A percentile compares a stretch with the other conserved stretches of the same genome.
Conservation (phyloP, 2,329 filamentous ascomycete species). For the Dactylellina drechsleri region DNA sequence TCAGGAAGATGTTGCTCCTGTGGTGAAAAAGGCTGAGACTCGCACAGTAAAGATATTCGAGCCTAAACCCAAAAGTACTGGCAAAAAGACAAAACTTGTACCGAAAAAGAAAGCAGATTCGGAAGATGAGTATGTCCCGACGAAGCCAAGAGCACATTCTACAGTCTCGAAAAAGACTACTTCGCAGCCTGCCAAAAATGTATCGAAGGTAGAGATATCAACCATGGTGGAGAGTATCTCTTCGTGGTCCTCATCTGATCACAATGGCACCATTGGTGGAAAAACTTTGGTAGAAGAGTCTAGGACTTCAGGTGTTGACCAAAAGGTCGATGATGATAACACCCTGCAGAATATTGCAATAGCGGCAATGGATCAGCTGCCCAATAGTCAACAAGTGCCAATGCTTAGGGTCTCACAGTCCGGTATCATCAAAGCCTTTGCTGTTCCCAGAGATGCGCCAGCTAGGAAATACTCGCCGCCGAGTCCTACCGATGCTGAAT, state of each 20-base stretch:
- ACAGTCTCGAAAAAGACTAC: not conserved
- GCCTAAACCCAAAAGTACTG: not conserved
- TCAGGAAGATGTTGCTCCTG: constrained; percentile 3
- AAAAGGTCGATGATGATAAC: not conserved
- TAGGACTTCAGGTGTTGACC: too few species aligned
- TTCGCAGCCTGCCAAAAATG: too few species aligned
- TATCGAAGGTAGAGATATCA: not conserved
- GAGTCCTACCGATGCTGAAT: constrained; percentile 1
- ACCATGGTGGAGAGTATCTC: not conserved
- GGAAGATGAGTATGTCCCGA: constrained; percentile 17
- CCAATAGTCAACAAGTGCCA: not conserved
- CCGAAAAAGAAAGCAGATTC: constrained; percentile 4
- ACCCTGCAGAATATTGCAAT: not conserved
- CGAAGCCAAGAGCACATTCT: not conserved
- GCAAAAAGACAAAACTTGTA: not conserved
- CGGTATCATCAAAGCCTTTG: constrained; percentile 27
- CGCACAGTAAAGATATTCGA: not conserved
- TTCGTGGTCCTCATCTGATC: not conserved
- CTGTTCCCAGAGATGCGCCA: constrained; percentile 13
- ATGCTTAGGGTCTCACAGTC: constrained; percentile 30
- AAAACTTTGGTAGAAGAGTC: constrained; percentile 16
- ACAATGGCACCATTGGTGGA: constrained; percentile 1
- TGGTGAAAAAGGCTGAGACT: not conserved
- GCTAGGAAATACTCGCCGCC: constrained; percentile 17
- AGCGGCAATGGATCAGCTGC: not conserved